Percentiles rank a stretch among this genome's conserved stretches.
phyloP scores from a whole-genome alignment of 2,329 filamentous ascomycete genomes.

The Monosporascus sp. region DNA sequence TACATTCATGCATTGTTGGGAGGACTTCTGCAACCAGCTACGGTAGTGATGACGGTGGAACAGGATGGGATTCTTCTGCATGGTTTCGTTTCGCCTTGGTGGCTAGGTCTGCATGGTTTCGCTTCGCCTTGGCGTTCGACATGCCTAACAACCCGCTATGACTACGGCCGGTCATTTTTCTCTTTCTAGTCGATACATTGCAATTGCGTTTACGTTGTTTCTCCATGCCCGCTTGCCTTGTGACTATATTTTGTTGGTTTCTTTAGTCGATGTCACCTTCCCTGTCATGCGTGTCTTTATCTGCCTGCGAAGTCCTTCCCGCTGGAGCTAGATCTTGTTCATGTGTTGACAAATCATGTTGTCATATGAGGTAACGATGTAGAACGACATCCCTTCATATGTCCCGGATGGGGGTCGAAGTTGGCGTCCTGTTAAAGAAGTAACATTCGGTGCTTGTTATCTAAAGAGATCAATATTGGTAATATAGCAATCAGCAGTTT shows the following conservation, averaged over 20 bases:
- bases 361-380: no score
- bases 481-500: no score
- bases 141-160: not conserved
- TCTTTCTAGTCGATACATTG: not conserved
- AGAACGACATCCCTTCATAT: no score
- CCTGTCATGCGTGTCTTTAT: not conserved
- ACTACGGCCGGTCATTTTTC: not conserved
- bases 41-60: not conserved
- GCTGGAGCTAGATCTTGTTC: no score
- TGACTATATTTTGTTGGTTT: not conserved
- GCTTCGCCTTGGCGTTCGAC: not conserved
- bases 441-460: no score
- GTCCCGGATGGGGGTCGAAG: no score
- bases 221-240: not conserved
- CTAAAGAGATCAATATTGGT: no score
- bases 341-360: no score
- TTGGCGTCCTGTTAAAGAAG: no score
- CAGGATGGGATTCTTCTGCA: not conserved
- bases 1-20: not conserved
- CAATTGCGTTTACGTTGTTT: not conserved
- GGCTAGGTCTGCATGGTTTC: not conserved
- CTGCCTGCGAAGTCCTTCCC: not conserved
- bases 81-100: not conserved
- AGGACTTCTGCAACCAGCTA: not conserved
- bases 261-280: not conserved